Conservation (phyloP, 345 rosid species). For the Mercurialis annua region DNA sequence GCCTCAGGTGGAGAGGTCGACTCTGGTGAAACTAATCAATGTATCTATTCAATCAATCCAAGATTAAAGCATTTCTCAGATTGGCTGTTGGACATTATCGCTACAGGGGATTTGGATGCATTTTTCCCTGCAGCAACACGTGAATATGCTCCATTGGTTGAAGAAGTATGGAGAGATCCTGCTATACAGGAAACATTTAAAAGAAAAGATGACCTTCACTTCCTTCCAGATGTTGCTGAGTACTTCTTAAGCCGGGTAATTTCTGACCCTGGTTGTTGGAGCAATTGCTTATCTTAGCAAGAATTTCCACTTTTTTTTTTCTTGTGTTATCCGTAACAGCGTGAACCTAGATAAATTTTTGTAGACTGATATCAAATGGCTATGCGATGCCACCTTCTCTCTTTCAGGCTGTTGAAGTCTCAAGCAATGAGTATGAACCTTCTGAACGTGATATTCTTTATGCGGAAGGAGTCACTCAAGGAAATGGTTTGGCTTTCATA, state of each 20-base stretch:
- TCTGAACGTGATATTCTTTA: constrained; percentile 82
- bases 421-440: constrained; percentile 96
- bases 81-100: constrained; percentile 96
- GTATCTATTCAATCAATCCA: constrained; percentile 75
- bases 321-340: neutral
- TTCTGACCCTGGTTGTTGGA: neutral
- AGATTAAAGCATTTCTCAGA: constrained; percentile 97
- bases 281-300: neutral
- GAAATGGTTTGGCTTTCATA: constrained; percentile 92
- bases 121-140: constrained; percentile 99
- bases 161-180: constrained; percentile 97
- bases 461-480: constrained; percentile 96
- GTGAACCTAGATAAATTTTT: constrained; percentile 2
- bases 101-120: constrained; percentile 95
- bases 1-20: constrained; percentile 51
- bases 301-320: neutral
- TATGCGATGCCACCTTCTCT: constrained; percentile 10
- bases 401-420: constrained; percentile 91
- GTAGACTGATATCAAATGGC: constrained; percentile 14
- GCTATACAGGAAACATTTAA: constrained; percentile 87
- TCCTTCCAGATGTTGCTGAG: constrained; percentile 92
- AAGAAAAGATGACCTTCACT: constrained; percentile 91
- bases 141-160: constrained; percentile 95
- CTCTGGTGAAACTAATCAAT: constrained; percentile 39
- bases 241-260: constrained; percentile 91